Evolutionary conservation across 2,329 filamentous ascomycete genomes (phyloP).

Genomic region (Aspergillus pseudoviridinutans): DNA sequence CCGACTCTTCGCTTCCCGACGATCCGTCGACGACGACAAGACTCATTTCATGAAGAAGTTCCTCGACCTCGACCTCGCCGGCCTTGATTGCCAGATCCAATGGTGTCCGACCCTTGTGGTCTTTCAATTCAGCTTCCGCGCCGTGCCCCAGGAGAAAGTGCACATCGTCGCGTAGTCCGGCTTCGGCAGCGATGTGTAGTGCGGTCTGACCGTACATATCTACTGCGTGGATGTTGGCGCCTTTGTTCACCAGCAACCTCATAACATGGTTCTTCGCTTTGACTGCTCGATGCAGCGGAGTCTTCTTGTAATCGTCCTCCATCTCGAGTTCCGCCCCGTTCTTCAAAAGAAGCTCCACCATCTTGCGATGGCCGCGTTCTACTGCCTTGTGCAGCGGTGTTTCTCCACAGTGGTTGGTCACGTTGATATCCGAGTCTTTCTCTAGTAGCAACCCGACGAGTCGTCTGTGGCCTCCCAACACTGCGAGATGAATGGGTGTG

Average conservation of each 20-base stretch:
- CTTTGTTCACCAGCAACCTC: slow-evolving; percentile 17
- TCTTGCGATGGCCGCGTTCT: slow-evolving; percentile 22
- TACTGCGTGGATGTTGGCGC: slow-evolving; percentile 13
- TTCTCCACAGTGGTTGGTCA: slow-evolving; percentile 23
- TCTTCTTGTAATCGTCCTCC: slow-evolving; percentile 20
- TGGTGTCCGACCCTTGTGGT: slow-evolving; percentile 17
- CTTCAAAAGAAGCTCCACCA: slow-evolving; percentile 25
- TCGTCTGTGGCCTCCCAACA: slow-evolving; percentile 10
- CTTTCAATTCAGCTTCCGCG: slow-evolving; percentile 11
- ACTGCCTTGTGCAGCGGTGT: slow-evolving; percentile 27
- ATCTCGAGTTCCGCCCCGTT: slow-evolving; percentile 22
- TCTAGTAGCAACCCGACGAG: slow-evolving; percentile 20
- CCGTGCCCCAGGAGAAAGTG: slow-evolving; percentile 21
- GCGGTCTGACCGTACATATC: slow-evolving; percentile 22
- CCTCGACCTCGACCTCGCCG: slow-evolving; percentile 7
- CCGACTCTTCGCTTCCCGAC: background rate
- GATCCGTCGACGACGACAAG: background rate
- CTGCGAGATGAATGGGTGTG: slow-evolving; percentile 20
- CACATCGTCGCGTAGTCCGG: slow-evolving; percentile 17
- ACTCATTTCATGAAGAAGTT: slow-evolving; percentile 6
- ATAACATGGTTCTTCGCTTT: slow-evolving; percentile 16
- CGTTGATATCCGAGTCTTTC: slow-evolving; percentile 20
- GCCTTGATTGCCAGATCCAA: slow-evolving; percentile 15
- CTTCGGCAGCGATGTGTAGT: slow-evolving; percentile 20
- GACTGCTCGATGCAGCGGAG: slow-evolving; percentile 19